Percentiles rank a stretch among this genome's conserved stretches.
Conservation (phyloP, 2,329 filamentous ascomycete genomes). For the Exophiala bonariae region DNA sequence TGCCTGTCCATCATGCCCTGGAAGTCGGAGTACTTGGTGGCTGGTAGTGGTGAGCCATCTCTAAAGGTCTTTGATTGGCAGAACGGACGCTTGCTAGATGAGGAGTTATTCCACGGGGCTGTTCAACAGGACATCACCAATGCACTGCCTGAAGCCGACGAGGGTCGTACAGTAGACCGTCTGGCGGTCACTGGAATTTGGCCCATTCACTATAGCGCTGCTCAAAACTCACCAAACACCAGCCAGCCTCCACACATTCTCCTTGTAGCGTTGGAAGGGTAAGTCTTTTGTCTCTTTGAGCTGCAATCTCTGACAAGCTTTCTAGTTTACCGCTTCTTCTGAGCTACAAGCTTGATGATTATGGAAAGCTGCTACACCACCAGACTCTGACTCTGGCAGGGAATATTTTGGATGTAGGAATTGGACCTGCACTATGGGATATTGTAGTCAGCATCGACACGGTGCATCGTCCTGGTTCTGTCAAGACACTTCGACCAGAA, state of each 20-base stretch:
- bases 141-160: constrained; percentile 7
- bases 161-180: constrained; percentile 29
- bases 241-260: constrained; percentile 14
- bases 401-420: constrained; percentile 63
- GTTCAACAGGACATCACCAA: constrained; percentile 17
- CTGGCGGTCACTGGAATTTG: constrained; percentile 38
- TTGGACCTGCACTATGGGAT: constrained; percentile 30
- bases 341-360: constrained; percentile 56
- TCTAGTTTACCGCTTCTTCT: constrained; percentile 67
- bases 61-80: constrained; percentile 84
- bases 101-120: constrained; percentile 49
- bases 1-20: constrained; percentile 65
- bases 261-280: constrained; percentile 62
- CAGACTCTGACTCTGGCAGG: constrained; percentile 59
- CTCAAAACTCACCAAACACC: constrained; percentile 15
- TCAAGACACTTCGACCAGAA: constrained; percentile 11
- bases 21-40: constrained; percentile 67
- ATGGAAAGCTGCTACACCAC: constrained; percentile 52
- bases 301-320: constrained; percentile 39
- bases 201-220: constrained; percentile 21
- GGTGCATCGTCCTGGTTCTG: constrained; percentile 50
- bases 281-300: constrained; percentile 30
- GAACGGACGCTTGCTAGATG: constrained; percentile 54
- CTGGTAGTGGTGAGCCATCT: constrained; percentile 80
- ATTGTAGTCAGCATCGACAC: constrained; percentile 54